Evolutionary conservation across 1,284 basidiomycete species (phyloP).

Genomic region (Xanthoconium separans): DNA sequence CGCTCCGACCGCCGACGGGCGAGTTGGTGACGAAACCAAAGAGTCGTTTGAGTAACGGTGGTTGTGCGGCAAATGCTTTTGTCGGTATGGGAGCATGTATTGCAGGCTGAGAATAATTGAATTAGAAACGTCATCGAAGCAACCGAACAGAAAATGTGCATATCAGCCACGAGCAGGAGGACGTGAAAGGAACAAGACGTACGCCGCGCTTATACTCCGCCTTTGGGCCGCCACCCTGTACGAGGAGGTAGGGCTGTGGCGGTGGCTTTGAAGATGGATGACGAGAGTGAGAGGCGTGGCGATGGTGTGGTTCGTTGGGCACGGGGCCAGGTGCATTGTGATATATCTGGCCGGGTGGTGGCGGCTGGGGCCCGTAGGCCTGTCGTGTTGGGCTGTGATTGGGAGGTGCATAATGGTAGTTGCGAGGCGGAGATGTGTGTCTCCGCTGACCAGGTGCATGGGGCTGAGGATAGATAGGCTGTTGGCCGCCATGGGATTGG

Average conservation of each 20-base stretch:
- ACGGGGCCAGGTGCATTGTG: conserved; percentile 12
- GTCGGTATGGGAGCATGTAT: conserved; percentile 33
- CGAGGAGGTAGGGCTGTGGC: conserved; percentile 29
- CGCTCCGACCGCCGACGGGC: conserved; percentile 28
- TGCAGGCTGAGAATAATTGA: conserved; percentile 12
- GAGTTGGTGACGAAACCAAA: conserved; percentile 30
- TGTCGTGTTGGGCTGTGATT: conserved; percentile 18
- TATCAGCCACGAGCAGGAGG: conserved; percentile 16
- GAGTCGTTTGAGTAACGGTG: conserved; percentile 33
- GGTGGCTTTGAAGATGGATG: conserved; percentile 22
- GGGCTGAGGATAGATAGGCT: not conserved
- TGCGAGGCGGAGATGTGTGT: conserved; percentile 23
- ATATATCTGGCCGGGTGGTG: conserved; percentile 32
- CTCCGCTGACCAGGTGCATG: conserved; percentile 9
- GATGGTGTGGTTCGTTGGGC: conserved; percentile 22
- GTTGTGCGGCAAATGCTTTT: conserved; percentile 28
- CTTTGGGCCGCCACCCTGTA: conserved; percentile 28
- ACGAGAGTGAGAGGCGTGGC: conserved; percentile 22
- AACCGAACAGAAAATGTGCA: conserved; percentile 3
- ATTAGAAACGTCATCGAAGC: not conserved
- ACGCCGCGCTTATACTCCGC: conserved; percentile 35
- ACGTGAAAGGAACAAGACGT: conserved; percentile 19
- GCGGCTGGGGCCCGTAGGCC: conserved; percentile 27
- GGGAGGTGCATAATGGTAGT: conserved; percentile 21
- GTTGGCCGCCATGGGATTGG: not conserved